Base-by-base conservation (phyloP, 192 early-diverging fungal genomes). In the Coemansia javaensis region DNA sequence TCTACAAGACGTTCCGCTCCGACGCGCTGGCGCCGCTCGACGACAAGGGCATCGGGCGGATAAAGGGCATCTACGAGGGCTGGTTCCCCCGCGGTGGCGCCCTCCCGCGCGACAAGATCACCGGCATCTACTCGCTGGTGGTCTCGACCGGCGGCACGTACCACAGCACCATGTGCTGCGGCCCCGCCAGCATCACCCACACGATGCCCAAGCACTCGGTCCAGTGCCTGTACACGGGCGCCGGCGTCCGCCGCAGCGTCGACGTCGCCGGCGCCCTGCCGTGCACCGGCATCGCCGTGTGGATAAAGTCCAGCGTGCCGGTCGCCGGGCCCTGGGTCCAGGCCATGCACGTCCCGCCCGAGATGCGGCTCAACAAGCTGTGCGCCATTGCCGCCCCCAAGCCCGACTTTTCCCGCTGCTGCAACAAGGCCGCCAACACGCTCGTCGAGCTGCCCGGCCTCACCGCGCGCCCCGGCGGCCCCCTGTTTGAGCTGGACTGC, bases 251-350 rank as follows among this genome's bases (percentile, higher is more conserved):
- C 0, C 38, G 63, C 28, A 58, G 36, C 11, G 51, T 45, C 36
- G 15, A 11, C 1, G 47, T 50, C 24, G 40, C 4, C 12, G 38
- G 34, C n/a, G 34, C 47, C 25, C 12, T 31, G 12, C 39, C 50
- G 4, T 58, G 40, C 38, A 62, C 49, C 20, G 70, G 70, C 16
- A 34, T 57, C 18, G 62, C 62, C 35, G 23, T 74, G 33, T 74
- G 70, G 70, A 74, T 74, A 24, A 74, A 74, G 50, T 58, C 50
- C 50, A 74, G 70, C 33, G 6, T 62, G 41, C 70, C 70, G 0
- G 23, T 74, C 22, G 47, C 52, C 24, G 56, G 57, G 11, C 63
- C 70, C 16, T 74, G 70, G 70, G 32, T 66, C 40, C 70, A 74
- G 54, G 35, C 50, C 13, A 60, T 74, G 63, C 37, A 58, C 22